Conservation (phyloP, 306 rosid genomes). For the Glycyrrhiza uralensis region DNA sequence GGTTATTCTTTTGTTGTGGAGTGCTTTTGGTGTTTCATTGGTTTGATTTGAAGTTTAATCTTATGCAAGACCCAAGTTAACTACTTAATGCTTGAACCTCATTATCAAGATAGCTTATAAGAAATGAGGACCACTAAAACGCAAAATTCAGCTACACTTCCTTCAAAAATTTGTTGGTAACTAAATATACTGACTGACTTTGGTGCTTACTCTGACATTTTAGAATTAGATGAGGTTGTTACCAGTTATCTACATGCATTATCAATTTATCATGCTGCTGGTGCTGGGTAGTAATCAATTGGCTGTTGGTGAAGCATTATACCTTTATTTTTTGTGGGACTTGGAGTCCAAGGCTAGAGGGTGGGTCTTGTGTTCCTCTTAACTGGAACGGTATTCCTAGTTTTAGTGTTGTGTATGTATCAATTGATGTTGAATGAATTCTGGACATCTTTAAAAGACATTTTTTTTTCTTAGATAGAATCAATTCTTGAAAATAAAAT, state of each 20-base stretch:
- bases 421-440: not conserved
- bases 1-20: not conserved
- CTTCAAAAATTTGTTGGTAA: not conserved
- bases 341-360: not conserved
- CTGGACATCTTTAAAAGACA: not conserved
- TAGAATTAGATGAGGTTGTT: not conserved
- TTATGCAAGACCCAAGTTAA: not conserved
- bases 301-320: not conserved
- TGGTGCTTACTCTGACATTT: not conserved
- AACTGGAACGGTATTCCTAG: not conserved
- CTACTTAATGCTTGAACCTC: too few species aligned
- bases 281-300: not conserved
- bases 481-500: too few species aligned
- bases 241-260: not conserved
- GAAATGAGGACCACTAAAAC: not conserved
- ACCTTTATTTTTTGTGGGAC: too few species aligned
- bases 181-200: too few species aligned
- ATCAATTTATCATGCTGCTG: not conserved
- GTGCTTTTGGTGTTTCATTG: not conserved
- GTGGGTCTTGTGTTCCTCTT: not conserved
- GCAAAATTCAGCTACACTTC: not conserved
- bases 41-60: not conserved
- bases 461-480: not conserved
- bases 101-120: too few species aligned
- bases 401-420: not conserved